Base-by-base conservation (phyloP, 2,329 filamentous ascomycete species). In the Aspergillus neotritici region DNA sequence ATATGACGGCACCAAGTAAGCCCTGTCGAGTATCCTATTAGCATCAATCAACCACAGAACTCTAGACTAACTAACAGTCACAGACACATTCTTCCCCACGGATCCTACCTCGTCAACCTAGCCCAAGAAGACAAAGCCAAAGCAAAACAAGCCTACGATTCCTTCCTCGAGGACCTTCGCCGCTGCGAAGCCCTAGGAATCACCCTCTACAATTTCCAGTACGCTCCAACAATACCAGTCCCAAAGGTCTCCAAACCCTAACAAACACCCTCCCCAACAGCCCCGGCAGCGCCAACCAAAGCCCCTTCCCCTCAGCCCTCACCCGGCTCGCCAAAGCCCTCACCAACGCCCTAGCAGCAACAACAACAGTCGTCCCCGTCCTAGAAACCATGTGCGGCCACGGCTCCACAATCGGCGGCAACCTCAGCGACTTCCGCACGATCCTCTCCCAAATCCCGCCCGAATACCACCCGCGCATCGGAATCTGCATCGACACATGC, bases 401-500 rank as follows among this genome's bases (percentile, higher is more conserved):
- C 42, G 90, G 90, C 40, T 95, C 93, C 57, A 83, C 94, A 4
- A 81, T 98, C 40, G 93, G 93, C 25, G 83, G 82, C 12, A 83
- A 78, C 1, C 94, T 95, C 63, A 83, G 90, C 62, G 91, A 98
- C 57, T 76, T 98, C 36, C 77, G 84, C 10, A 86, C 89, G 57
- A 87, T 96, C 51, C 94, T 98, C 54, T 77, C 77, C 11, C 74
- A 82, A 7, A 79, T 97, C 16, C 68, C 69, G 0, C 50, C 63
- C n/a, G 78, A 89, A 15, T 81, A 94, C 64, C 94, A 95, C 69
- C 65, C 73, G 34, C 82, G 93, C 28, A 83, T 98, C 2, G 93
- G 91, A 35, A 89, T 98, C 13, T 98, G 93, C 66, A 81, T 98
- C 44, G 93, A 98, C 64, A 98, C 93, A 0, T 98, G 93, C 68